A percentile compares a stretch with the other conserved stretches of the same genome.
Evolutionary conservation across 2,329 filamentous ascomycete genomes (phyloP).

Genomic region (Colletotrichum gigasporum): DNA sequence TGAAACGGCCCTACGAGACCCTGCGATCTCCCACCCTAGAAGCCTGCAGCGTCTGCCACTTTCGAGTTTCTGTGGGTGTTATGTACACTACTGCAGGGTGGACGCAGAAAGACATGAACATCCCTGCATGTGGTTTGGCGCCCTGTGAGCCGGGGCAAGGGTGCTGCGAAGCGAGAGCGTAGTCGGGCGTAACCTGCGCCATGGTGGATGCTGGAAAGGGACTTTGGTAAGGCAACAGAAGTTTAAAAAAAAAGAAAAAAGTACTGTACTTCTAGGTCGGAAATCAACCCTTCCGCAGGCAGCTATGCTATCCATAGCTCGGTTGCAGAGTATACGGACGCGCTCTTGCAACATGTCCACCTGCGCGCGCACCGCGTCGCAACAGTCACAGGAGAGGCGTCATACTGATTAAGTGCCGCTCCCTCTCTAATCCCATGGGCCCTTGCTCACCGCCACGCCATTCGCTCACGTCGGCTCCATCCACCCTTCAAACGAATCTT

Average conservation of each 20-base stretch:
- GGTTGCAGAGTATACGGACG: no score
- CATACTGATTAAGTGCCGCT: constrained; percentile 1
- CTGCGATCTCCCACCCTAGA: constrained; percentile 4
- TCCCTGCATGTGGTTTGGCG: constrained; percentile 7
- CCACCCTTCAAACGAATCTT: no score
- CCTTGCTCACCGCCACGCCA: no score
- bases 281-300: neutral
- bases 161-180: constrained; percentile 7
- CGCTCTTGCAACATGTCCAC: no score
- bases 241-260: no score
- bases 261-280: neutral
- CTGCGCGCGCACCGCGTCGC: neutral
- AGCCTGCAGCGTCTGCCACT: neutral
- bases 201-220: constrained; percentile 10
- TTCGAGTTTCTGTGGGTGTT: neutral
- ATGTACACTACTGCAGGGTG: constrained; percentile 12
- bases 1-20: constrained; percentile 17
- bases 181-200: constrained; percentile 19
- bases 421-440: no score
- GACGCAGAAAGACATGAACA: neutral
- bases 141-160: constrained; percentile 12
- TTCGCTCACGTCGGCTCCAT: no score
- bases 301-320: neutral
- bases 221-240: constrained; percentile 16
- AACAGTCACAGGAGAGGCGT: neutral